phyloP scores from a whole-genome alignment of 306 rosid genomes.

The Vigna radiata region DNA sequence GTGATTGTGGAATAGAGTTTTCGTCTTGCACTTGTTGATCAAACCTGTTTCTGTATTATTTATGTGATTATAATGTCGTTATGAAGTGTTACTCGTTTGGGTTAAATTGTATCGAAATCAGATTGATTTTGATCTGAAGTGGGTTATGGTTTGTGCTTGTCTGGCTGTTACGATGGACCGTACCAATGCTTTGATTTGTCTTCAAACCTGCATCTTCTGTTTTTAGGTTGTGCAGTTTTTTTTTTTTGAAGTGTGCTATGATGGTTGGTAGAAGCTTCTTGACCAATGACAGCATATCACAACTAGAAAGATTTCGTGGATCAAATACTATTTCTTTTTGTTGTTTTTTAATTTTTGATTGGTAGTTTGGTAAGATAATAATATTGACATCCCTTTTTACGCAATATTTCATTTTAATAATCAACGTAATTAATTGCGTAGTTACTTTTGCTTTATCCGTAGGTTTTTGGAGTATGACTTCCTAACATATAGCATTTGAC shows the following conservation, averaged over 20 bases:
- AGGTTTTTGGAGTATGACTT: constrained; percentile 40
- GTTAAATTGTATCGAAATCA: constrained; percentile 12
- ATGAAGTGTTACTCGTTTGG: constrained; percentile 28
- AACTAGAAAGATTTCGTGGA: constrained; percentile 35
- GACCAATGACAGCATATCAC: constrained; percentile 33
- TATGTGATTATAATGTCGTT: constrained; percentile 15
- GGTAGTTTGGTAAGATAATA: constrained; percentile 41
- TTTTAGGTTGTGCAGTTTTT: constrained; percentile 8
- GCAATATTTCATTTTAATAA: constrained; percentile 25
- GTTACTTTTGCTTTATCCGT: constrained; percentile 13
- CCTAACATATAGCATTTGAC: constrained; percentile 33
- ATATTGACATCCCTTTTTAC: constrained; percentile 30
- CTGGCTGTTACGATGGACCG: constrained; percentile 12
- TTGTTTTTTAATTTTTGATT: neutral
- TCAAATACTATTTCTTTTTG: constrained; percentile 25
- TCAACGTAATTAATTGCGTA: constrained; percentile 1
- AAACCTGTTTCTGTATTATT: neutral
- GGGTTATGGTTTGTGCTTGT: constrained; percentile 14
- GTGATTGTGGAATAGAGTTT: neutral
- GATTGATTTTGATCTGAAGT: constrained; percentile 33
- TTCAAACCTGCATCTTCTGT: constrained; percentile 18
- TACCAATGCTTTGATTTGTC: neutral
- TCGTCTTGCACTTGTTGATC: neutral
- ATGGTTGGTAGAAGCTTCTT: constrained; percentile 35
- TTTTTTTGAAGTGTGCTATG: neutral